Conservation (phyloP, 257 asterid genomes). For the Lycium ferocissimum region DNA sequence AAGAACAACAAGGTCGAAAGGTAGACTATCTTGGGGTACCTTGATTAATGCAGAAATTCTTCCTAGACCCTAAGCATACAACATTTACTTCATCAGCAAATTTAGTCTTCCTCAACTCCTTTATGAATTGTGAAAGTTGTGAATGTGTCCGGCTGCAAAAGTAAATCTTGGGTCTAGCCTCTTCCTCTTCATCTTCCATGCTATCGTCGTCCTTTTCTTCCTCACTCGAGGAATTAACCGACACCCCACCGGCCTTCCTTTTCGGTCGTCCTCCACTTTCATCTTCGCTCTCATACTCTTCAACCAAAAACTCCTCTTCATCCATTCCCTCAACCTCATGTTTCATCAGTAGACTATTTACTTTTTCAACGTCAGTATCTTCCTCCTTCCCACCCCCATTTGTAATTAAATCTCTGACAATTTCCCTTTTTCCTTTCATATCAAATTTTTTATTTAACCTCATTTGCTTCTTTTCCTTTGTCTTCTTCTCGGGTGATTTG, state of each 20-base stretch:
- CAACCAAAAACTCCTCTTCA: conserved; percentile 78
- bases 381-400: conserved; percentile 42
- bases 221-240: conserved; percentile 62
- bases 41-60: conserved; percentile 87
- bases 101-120: conserved; percentile 86
- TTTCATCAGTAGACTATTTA: conserved; percentile 41
- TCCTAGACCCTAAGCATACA: conserved; percentile 93
- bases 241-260: conserved; percentile 58
- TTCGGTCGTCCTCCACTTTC: conserved; percentile 60
- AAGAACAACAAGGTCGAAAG: not conserved
- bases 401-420: conserved; percentile 52
- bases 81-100: conserved; percentile 76
- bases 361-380: conserved; percentile 36
- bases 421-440: conserved; percentile 40
- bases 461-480: conserved; percentile 35
- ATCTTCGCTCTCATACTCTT: conserved; percentile 77
- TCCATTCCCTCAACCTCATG: conserved; percentile 55
- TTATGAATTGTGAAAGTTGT: conserved; percentile 95
- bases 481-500: conserved; percentile 45
- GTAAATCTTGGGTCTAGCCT: conserved; percentile 62
- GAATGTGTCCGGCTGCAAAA: conserved; percentile 98
- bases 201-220: conserved; percentile 67
- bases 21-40: conserved; percentile 50
- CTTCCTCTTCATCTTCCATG: conserved; percentile 57
- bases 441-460: conserved; percentile 35